A percentile compares a stretch with the other conserved stretches of the same genome.
phyloP scores from a whole-genome alignment of 768 basidiomycete species.

The Jaapia argillacea region DNA sequence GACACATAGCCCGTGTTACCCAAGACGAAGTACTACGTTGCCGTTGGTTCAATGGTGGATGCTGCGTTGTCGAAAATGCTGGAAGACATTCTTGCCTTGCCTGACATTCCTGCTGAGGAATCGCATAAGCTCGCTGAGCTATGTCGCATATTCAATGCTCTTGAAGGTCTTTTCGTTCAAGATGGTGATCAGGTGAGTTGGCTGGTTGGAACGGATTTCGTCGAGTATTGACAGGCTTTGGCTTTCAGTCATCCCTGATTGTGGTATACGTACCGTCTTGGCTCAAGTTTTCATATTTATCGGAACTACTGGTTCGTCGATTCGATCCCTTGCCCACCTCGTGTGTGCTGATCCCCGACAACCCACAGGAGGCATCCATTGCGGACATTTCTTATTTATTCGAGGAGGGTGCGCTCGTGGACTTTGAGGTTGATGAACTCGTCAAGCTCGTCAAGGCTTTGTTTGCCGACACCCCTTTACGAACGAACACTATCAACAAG shows the following conservation, averaged over 20 bases:
- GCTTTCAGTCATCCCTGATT: constrained; percentile 54
- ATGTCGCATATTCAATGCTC: constrained; percentile 63
- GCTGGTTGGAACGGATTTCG: background rate
- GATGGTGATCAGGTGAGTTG: constrained; percentile 44
- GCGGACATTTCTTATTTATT: constrained; percentile 89
- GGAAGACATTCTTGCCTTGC: constrained; percentile 61
- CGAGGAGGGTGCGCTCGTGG: constrained; percentile 82
- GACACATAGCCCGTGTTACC: constrained; percentile 47
- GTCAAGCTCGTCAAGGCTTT: constrained; percentile 74
- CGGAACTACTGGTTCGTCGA: constrained; percentile 75
- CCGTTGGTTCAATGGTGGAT: constrained; percentile 64
- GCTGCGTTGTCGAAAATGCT: constrained; percentile 57
- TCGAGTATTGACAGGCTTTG: too few relatives aligned
- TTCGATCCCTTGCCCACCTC: constrained; percentile 5
- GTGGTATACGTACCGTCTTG: constrained; percentile 85
- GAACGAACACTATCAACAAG: constrained; percentile 75
- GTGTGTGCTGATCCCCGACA: background rate
- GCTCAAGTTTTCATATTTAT: constrained; percentile 92
- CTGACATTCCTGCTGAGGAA: constrained; percentile 84
- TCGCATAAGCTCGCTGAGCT: constrained; percentile 78
- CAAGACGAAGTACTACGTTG: constrained; percentile 63
- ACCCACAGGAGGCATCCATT: constrained; percentile 74
- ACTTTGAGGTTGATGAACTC: constrained; percentile 81
- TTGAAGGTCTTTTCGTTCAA: constrained; percentile 76
- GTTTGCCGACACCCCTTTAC: constrained; percentile 78